Evolutionary conservation across 805 yeast species (phyloP), one percentile per base, ranked within the genome.

Genomic region (Tetrapisispora namnaoensis): DNA sequence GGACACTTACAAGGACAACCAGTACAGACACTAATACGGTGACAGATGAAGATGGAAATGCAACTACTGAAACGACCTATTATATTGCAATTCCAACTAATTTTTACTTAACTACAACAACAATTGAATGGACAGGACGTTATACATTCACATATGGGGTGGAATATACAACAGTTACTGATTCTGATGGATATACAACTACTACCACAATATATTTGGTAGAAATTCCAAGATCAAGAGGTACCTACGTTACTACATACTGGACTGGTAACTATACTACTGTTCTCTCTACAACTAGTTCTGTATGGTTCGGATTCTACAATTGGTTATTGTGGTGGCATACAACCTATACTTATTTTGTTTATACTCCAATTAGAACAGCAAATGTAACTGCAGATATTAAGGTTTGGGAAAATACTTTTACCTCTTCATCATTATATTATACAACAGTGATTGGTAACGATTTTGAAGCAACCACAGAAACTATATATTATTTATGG

Each of bases 21-120:
- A 13, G 30, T 22, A 27, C 30, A 27, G 35, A 21, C 9, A 27
- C 43, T 27, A 17, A 13, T 4, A 40, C 35, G 8, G 14, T 13
- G 10, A 40, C 43, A 4, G 46, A 36, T 22, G 16, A n/a, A 22
- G 24, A 16, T 6, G 46, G 40, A 3, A 43, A 36, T 43, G 46
- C 21, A 24, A n/a, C 22, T 14, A 43, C 40, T n/a, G 17, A n/a
- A n/a, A 35, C 40, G 3, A 36, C 34, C 4, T 43, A 35, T 36
- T 43, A 35, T n/a, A 36, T 43, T 8, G 46, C 39, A 7, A 43
- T 36, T 2, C 46, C 46, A 35, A 43, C 28, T 7, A 35, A 43
- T 24, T 22, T 35, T 17, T 43, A 17, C 16, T 11, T 22, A 16
- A 30, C 40, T 8, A 35, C 46, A 8, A 35, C 40, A n/a, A 22